Base-by-base conservation (phyloP, 768 basidiomycete species). In the Myochromella boudieri region DNA sequence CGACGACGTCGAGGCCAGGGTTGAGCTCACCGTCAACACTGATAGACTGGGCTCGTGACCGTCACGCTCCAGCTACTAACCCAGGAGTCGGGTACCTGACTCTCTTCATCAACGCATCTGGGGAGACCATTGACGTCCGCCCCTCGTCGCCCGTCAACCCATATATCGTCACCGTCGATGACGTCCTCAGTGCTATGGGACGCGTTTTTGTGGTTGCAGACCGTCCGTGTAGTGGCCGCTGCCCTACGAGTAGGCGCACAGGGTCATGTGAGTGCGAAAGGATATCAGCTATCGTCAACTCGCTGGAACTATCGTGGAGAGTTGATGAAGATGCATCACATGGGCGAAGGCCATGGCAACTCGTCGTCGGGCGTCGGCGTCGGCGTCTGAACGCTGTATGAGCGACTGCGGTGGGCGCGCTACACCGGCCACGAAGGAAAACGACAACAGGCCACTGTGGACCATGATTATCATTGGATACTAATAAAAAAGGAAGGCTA, bases 21-120 rank as follows among this genome's bases (percentile, higher is more conserved):
- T n/a, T n/a, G n/a, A n/a, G n/a, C n/a, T n/a, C n/a, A n/a, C n/a
- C n/a, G n/a, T n/a, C n/a, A n/a, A n/a, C n/a, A n/a, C n/a, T n/a
- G n/a, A 7, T n/a, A 17, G 21, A 24, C 20, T 24, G 32, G 21
- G 20, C 42, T 34, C 42, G n/a, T 24, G 31, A 32, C 17, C 32
- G 42, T 7, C 14, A 24, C 9, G 21, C 31, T 18, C 48, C 48
- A 8, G 48, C 48, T 4, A 49, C 48, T 6, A 43, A 10, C 1
- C 48, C 48, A 20, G 38, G 48, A 15, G 27, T 49, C 3, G 41
- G 28, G 12, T 43, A 32, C 22, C 41, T 49, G 24, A 43, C 42
- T 9, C 36, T 49, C 20, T 28, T 37, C 3, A 37, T 43, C 9
- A 33, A 29, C 7, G 32, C 34, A 7, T 31, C 34, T 6, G 48